Percentiles rank a stretch among this genome's conserved stretches.
Conservation (phyloP, 2,329 filamentous ascomycete species). For the Aspergillus neoniger region DNA sequence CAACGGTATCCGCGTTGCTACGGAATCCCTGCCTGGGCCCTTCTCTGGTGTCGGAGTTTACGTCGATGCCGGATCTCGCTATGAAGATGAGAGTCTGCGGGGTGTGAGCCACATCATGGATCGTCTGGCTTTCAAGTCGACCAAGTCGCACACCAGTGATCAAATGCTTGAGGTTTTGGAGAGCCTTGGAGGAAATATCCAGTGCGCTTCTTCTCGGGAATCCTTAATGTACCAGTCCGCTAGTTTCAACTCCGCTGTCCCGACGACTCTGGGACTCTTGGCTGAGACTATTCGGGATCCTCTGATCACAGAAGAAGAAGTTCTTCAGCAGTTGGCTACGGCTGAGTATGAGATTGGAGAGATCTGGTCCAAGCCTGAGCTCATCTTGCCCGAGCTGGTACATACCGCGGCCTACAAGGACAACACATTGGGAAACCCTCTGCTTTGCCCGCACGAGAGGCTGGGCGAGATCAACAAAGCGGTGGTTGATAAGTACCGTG, state of each 20-base stretch:
- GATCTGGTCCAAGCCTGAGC: constrained; percentile 96
- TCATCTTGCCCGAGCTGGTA: constrained; percentile 91
- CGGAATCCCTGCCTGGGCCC: constrained; percentile 88
- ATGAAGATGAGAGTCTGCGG: constrained; percentile 80
- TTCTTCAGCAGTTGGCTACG: constrained; percentile 82
- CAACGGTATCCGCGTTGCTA: constrained; percentile 92
- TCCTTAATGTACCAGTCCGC: constrained; percentile 98
- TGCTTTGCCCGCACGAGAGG: constrained; percentile 86
- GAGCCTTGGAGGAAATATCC: constrained; percentile 88
- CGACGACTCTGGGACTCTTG: constrained; percentile 76
- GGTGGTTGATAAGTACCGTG: constrained; percentile 76
- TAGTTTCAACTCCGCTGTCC: constrained; percentile 92
- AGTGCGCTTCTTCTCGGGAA: constrained; percentile 93
- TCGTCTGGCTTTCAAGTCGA: constrained; percentile 89
- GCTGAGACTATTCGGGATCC: constrained; percentile 93
- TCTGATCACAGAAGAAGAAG: constrained; percentile 80
- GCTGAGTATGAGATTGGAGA: constrained; percentile 94
- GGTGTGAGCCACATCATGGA: constrained; percentile 97
- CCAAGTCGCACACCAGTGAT: constrained; percentile 70
- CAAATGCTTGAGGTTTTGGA: constrained; percentile 87
- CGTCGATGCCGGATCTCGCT: constrained; percentile 90
- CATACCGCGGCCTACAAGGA: constrained; percentile 95
- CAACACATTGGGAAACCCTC: constrained; percentile 91
- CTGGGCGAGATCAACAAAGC: constrained; percentile 71
- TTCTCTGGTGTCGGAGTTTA: constrained; percentile 96